These are phyloP conservation scores for Syncephalastrum sp. DNA, from an alignment of 371 early-diverging fungal genomes.

Conservation along the genomic window DNA sequence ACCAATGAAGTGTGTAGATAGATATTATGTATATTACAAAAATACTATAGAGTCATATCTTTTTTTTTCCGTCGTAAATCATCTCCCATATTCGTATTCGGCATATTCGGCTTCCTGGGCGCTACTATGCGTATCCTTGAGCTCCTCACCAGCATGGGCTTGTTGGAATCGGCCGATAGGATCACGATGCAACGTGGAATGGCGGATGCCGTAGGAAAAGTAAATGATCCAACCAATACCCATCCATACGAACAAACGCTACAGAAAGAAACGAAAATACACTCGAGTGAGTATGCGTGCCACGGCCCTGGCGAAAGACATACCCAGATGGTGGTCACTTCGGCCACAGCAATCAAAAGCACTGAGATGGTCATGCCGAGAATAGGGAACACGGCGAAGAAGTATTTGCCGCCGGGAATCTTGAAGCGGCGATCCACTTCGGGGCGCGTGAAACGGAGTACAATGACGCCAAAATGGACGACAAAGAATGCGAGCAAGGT, in stretches of 20 bases:
- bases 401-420: slow-evolving; percentile 65
- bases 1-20: too few relatives aligned
- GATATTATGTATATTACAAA: too few relatives aligned
- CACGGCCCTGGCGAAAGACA: too few relatives aligned
- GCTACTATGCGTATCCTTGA: background rate
- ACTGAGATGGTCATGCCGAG: slow-evolving; percentile 58
- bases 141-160: background rate
- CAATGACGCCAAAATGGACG: slow-evolving; percentile 71
- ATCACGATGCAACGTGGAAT: slow-evolving; percentile 50
- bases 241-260: slow-evolving; percentile 58
- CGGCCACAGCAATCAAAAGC: slow-evolving; percentile 59
- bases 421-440: slow-evolving; percentile 69
- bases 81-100: too few relatives aligned
- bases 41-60: too few relatives aligned
- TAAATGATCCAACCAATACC: slow-evolving; percentile 72
- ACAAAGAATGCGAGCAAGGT: slow-evolving; percentile 83
- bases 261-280: background rate
- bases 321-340: slow-evolving; percentile 51
- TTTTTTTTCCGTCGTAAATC: too few relatives aligned
- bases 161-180: slow-evolving; percentile 24
- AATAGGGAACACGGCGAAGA: slow-evolving; percentile 52
- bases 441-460: slow-evolving; percentile 72
- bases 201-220: slow-evolving; percentile 57
- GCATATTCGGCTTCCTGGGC: too few relatives aligned
- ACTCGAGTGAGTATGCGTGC: too few relatives aligned